phyloP scores from a whole-genome alignment of 2,329 filamentous ascomycete genomes.

The Phyllosticta citrichinensis region DNA sequence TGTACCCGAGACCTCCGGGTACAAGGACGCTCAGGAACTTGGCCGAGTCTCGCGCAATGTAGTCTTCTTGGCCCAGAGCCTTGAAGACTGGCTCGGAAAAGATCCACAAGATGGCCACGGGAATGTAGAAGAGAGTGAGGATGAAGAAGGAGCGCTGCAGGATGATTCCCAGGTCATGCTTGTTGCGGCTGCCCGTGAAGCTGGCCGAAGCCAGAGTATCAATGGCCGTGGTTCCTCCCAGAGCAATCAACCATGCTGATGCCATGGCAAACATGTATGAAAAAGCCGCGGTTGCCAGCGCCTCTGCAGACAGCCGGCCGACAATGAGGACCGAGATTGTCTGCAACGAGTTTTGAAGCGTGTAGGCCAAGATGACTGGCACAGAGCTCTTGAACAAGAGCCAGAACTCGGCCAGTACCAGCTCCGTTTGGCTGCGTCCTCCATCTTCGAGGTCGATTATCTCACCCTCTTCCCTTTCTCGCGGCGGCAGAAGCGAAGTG shows the following conservation, averaged over 20 bases:
- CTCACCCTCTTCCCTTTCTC: constrained; percentile 30
- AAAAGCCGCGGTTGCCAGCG: constrained; percentile 72
- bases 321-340: constrained; percentile 74
- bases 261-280: constrained; percentile 93
- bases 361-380: constrained; percentile 76
- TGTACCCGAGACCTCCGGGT: constrained; percentile 74
- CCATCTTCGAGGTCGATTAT: constrained; percentile 29
- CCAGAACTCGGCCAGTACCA: constrained; percentile 51
- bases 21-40: constrained; percentile 64
- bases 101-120: constrained; percentile 64
- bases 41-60: constrained; percentile 63
- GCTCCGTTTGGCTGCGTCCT: constrained; percentile 23
- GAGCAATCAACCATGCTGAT: constrained; percentile 74
- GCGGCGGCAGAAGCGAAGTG: constrained; percentile 33
- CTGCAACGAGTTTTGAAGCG: constrained; percentile 75
- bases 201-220: constrained; percentile 76
- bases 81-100: constrained; percentile 66
- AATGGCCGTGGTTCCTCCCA: constrained; percentile 76
- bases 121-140: constrained; percentile 60
- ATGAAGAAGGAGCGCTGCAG: constrained; percentile 68
- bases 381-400: constrained; percentile 59
- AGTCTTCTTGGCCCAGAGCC: constrained; percentile 65
- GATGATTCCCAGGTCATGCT: constrained; percentile 66
- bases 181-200: constrained; percentile 72
- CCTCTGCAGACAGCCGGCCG: constrained; percentile 67